Conservation (phyloP, 2,329 filamentous ascomycete genomes). For the Dactylonectria macrodidyma region DNA sequence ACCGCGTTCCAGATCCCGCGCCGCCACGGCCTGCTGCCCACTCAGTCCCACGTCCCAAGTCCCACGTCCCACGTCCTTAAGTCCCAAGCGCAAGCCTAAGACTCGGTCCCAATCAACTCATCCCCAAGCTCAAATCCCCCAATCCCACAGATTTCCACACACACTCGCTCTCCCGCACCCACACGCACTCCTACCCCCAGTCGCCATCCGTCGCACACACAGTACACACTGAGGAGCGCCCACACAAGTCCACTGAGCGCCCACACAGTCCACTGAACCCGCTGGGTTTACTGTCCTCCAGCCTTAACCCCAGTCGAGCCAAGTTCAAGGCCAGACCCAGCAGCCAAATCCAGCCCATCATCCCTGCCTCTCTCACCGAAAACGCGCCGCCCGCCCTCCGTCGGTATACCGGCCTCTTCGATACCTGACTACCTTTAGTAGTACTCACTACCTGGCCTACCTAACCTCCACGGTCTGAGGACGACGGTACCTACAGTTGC, state of each 20-base stretch:
- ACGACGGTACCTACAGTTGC: slow-evolving; percentile 9
- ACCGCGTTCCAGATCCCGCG: slow-evolving; percentile 4
- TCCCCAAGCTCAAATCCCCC: slow-evolving; percentile 18
- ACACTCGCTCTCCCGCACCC: slow-evolving; percentile 18
- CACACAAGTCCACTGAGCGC: not conserved
- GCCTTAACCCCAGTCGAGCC: slow-evolving; percentile 26
- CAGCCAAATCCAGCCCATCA: slow-evolving; percentile 42
- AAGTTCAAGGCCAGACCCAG: slow-evolving; percentile 17
- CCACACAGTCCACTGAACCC: not conserved
- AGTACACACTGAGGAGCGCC: not conserved
- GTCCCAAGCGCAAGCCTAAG: slow-evolving; percentile 24
- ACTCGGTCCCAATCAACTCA: slow-evolving; percentile 11
- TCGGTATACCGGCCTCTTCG: slow-evolving; percentile 37
- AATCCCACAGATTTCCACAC: slow-evolving; percentile 28
- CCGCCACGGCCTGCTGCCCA: slow-evolving; percentile 7
- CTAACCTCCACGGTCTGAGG: not conserved
- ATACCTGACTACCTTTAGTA: not conserved
- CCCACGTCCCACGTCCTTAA: slow-evolving; percentile 28
- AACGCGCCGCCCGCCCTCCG: slow-evolving; percentile 32
- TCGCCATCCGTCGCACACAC: slow-evolving; percentile 25
- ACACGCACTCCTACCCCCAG: slow-evolving; percentile 17
- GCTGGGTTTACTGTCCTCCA: slow-evolving; percentile 1
- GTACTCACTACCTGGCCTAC: slow-evolving; percentile 2
- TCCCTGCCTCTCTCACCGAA: slow-evolving; percentile 48
- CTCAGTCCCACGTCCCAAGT: slow-evolving; percentile 1